Base-by-base conservation (phyloP, 176 grass and related monocot genomes). In the Rhynchospora breviuscula region DNA sequence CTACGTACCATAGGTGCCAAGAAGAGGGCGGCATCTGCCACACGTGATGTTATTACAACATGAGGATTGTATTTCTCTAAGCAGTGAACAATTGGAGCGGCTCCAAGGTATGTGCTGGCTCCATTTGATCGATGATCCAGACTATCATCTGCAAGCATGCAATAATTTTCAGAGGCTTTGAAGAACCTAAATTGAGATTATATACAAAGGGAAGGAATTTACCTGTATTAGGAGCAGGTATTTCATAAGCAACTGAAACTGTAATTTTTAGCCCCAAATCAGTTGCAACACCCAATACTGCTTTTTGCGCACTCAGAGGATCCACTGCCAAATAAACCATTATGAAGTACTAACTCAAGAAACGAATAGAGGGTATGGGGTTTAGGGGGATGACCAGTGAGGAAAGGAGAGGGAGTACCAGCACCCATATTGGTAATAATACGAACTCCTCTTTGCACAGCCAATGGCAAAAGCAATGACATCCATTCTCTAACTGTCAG, bases 351-450 rank as follows among this genome's bases (percentile, higher is more conserved):
- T 66, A 81, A 29, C 7, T 58, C 87, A 67, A 81, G 79, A 43
- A 79, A 73, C 44, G 57, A 85, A 77, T 67, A 66, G 80, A 52
- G 17, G 6, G 7, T 52, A 61, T 4, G 2, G 17, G 40, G 3
- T 33, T 61, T 6, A 10, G 33, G 1, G 7, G 19, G 49, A 12
- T 6, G 15, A 7, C 21, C 1, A 19, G 21, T 5, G 7, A 15
- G 54, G 52, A 7, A 35, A 6, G 35, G 18, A 54, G 15, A 64
- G 29, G 67, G 18, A 84, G 85, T 93, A 98, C 92, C 87, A 88
- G 91, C 92, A 52, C 95, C 95, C 92, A 98, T 95, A 68, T 98
- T 98, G 63, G 92, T 98, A 80, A 98, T 90, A 66, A 98, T 87
- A 83, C 91, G 89, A 85, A 95, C 88, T 90, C 86, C 88, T 84